These are phyloP conservation scores for Agaricus subrufescens DNA, from an alignment of 768 basidiomycete species.

Conservation along the genomic window DNA sequence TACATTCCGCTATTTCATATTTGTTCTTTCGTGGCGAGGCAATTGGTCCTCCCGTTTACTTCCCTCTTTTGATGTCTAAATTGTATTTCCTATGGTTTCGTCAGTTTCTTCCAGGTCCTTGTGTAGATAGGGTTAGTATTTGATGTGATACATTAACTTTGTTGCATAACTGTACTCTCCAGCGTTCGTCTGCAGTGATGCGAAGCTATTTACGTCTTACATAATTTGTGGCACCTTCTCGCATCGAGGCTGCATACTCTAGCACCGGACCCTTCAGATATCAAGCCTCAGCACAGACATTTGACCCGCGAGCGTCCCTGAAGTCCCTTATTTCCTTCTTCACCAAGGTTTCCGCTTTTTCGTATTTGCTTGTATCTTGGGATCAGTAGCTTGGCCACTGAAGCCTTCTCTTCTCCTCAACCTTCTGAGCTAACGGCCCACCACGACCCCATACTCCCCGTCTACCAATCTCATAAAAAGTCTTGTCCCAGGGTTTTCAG, in stretches of 20 bases:
- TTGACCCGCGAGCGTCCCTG: too few relatives aligned
- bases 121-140: constrained; percentile 9
- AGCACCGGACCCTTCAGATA: not conserved
- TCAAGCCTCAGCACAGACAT: too few relatives aligned
- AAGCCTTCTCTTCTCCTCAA: not conserved
- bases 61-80: not conserved
- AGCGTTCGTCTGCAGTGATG: not conserved
- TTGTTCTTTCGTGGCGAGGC: not conserved
- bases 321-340: not conserved
- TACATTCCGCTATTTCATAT: not conserved
- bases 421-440: not conserved
- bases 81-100: not conserved
- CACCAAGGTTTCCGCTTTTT: not conserved
- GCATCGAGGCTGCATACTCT: not conserved
- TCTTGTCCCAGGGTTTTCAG: not conserved
- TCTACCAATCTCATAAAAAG: not conserved
- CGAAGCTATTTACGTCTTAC: not conserved
- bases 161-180: not conserved
- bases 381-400: not conserved
- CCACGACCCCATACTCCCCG: not conserved
- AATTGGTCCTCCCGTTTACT: constrained; percentile 6
- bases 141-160: constrained; percentile 6
- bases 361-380: not conserved
- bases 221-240: not conserved
- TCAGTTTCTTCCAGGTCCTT: not conserved